Evolutionary conservation across 2,329 filamentous ascomycete genomes (phyloP).

Genomic region (Colletotrichum orchidophilum): DNA sequence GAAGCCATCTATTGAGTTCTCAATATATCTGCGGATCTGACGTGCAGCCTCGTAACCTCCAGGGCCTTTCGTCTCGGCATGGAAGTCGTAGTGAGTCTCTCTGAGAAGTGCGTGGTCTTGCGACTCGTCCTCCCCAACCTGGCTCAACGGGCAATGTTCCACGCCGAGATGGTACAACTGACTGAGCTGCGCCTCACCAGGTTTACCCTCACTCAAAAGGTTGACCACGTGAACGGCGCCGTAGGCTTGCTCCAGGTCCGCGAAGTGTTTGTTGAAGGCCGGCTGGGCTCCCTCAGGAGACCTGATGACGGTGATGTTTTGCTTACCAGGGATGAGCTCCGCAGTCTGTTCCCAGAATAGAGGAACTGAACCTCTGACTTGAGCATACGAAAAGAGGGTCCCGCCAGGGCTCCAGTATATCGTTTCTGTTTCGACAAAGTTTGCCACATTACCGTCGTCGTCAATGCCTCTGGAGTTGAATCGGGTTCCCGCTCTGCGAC

Average conservation of each 20-base stretch:
- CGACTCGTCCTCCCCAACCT: constrained; percentile 62
- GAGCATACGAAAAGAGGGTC: constrained; percentile 90
- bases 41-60: constrained; percentile 91
- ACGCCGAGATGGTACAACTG: constrained; percentile 83
- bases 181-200: constrained; percentile 85
- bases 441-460: constrained; percentile 96
- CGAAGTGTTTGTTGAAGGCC: constrained; percentile 95
- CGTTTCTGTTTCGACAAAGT: constrained; percentile 98
- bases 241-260: constrained; percentile 84
- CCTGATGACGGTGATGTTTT: constrained; percentile 91
- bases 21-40: constrained; percentile 81
- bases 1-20: constrained; percentile 83
- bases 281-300: constrained; percentile 92
- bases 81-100: constrained; percentile 93
- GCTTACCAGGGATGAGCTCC: constrained; percentile 87
- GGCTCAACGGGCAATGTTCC: constrained; percentile 75
- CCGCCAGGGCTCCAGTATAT: constrained; percentile 85
- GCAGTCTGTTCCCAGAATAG: constrained; percentile 97
- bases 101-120: constrained; percentile 79
- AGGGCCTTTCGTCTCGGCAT: constrained; percentile 89
- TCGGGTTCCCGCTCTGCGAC: constrained; percentile 87
- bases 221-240: constrained; percentile 94
- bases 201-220: constrained; percentile 88
- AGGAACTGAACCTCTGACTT: constrained; percentile 91
- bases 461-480: constrained; percentile 99